phyloP scores from a whole-genome alignment of 257 asterid species.

The Cordia subcordata region DNA sequence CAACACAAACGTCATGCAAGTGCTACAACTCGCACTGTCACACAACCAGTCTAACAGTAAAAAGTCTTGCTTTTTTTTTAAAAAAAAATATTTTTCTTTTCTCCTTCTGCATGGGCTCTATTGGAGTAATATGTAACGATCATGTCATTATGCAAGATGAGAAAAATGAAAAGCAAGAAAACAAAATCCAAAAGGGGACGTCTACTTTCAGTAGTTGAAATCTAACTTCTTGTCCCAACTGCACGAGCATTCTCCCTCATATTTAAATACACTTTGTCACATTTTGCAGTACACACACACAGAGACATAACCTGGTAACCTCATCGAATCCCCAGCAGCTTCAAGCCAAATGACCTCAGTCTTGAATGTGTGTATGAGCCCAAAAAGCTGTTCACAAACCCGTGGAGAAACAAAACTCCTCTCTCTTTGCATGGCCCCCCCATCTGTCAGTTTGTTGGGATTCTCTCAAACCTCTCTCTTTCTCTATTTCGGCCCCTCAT shows the following conservation, averaged over 20 bases:
- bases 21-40: too few species aligned
- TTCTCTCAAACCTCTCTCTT: slow-evolving; percentile 5
- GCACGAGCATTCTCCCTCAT: slow-evolving; percentile 11
- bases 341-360: slow-evolving; percentile 29
- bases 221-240: slow-evolving; percentile 30
- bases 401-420: slow-evolving; percentile 24
- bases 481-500: slow-evolving; percentile 22
- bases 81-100: too few species aligned
- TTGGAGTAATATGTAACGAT: too few species aligned
- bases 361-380: slow-evolving; percentile 31
- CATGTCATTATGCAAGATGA: too few species aligned
- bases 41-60: too few species aligned
- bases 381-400: slow-evolving; percentile 26
- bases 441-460: slow-evolving; percentile 41
- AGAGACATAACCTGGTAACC: neutral
- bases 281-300: slow-evolving; percentile 6
- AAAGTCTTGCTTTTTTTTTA: too few species aligned
- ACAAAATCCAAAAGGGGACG: slow-evolving; percentile 4
- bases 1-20: too few species aligned
- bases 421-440: slow-evolving; percentile 28
- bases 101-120: too few species aligned
- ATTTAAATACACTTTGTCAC: slow-evolving; percentile 19
- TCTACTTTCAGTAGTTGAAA: slow-evolving; percentile 31
- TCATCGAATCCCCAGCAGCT: slow-evolving; percentile 12
- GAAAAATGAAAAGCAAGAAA: neutral